Percentiles rank a stretch among this genome's conserved stretches.
Evolutionary conservation across 1,284 basidiomycete species (phyloP).

Genomic region (Melampsora abietis-canadensis): DNA sequence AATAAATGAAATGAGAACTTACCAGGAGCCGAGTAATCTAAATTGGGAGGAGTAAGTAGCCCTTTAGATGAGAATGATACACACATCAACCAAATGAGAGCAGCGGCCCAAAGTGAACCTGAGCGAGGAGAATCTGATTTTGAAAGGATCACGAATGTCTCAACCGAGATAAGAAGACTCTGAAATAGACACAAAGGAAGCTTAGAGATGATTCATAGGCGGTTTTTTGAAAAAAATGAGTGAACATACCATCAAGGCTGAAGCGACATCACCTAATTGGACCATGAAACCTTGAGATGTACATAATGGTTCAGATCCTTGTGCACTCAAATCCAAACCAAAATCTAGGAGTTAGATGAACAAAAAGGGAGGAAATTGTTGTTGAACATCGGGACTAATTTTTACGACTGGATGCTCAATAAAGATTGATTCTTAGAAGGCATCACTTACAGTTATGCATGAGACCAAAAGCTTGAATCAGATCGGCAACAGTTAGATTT

Average conservation of each 20-base stretch:
- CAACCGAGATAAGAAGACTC: slow-evolving; percentile 27
- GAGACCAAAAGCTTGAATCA: slow-evolving; percentile 24
- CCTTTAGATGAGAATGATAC: slow-evolving; percentile 13
- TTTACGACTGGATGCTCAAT: not conserved
- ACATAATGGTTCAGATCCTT: slow-evolving; percentile 4
- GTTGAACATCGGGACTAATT: not conserved
- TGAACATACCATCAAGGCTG: slow-evolving; percentile 16
- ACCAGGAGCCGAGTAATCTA: slow-evolving; percentile 4
- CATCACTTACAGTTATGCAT: slow-evolving; percentile 32
- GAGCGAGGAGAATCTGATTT: slow-evolving; percentile 6
- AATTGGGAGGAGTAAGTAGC: slow-evolving; percentile 10
- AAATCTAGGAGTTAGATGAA: not conserved
- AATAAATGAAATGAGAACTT: not conserved
- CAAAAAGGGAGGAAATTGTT: not conserved
- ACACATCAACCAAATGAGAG: slow-evolving; percentile 20
- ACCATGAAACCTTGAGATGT: slow-evolving; percentile 29
- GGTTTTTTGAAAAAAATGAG: not conserved
- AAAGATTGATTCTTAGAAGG: not conserved
- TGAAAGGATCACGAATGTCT: slow-evolving; percentile 28
- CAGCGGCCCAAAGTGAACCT: slow-evolving; percentile 9
- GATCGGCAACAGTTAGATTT: slow-evolving; percentile 19
- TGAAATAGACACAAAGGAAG: not conserved
- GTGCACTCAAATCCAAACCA: no score
- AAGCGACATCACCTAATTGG: slow-evolving; percentile 28
- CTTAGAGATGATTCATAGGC: no score